Evolutionary conservation across 306 rosid species (phyloP), one percentile per base, ranked within the genome.

Genomic region (Nissolia schottii): DNA sequence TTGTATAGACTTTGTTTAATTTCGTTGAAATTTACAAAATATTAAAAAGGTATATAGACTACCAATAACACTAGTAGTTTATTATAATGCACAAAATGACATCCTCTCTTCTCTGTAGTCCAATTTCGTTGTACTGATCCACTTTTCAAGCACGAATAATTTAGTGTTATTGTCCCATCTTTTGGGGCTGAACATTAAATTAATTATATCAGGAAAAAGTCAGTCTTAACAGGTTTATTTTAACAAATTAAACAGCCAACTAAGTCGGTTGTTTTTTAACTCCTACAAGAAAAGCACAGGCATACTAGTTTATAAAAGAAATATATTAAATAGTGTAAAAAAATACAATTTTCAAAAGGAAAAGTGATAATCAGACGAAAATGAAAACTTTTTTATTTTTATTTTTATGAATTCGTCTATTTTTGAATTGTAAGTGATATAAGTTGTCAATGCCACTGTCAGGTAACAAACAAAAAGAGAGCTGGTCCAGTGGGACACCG

Each of bases 81-180:
- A 66, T 45, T 1, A 48, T 11, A 67, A 46, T 48, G 45, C 41
- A 50, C 29, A 18, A 67, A 50, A 19, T 4, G 61, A 50, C 34
- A 50, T 11, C 32, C 13, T 27, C 2, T 50, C 71, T 29, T 48
- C 20, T 35, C 63, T 74, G 64, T 50, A 24, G 43, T 63, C 79
- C 79, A 74, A 37, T 64, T 74, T 34, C 53, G 25, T 40, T 48
- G 7, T 6, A 32, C 4, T 9, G 59, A 15, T 22, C 46, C 38
- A 48, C 49, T 34, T 35, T 10, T 24, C 27, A 74, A 24, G 31
- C 64, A 7, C 65, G 27, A 50, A 51, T 65, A 53, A 27, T 74
- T 75, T 64, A 22, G 15, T 66, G 11, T 43, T 40, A n/a, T 76
- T 67, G 74, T 41, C 68, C 60, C 32, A 59, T 43, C 48, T 59